phyloP scores from a whole-genome alignment of 2,329 filamentous ascomycete genomes.

The Chaetomium olivaceum region DNA sequence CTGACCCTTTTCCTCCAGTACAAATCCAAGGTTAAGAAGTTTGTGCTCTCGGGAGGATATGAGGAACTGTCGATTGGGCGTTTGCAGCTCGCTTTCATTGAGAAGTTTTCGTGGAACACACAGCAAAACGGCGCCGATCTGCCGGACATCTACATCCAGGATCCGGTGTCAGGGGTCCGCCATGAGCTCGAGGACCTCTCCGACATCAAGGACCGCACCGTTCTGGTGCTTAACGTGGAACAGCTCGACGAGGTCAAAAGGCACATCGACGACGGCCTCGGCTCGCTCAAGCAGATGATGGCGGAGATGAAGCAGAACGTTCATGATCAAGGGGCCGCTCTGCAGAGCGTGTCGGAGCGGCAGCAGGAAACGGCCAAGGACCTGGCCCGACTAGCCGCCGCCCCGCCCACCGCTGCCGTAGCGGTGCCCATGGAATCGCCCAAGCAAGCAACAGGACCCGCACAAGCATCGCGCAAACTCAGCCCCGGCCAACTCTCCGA shows the following conservation, averaged over 20 bases:
- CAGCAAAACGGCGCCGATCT: conserved; percentile 90
- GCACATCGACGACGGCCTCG: conserved; percentile 90
- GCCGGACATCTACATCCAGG: conserved; percentile 97
- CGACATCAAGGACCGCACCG: conserved; percentile 92
- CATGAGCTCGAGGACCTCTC: conserved; percentile 92
- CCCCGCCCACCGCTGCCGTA: conserved; percentile 42
- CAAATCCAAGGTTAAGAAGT: conserved; percentile 96
- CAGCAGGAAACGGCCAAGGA: conserved; percentile 90
- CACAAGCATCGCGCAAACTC: conserved; percentile 41
- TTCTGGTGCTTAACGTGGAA: conserved; percentile 93
- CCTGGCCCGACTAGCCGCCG: conserved; percentile 62
- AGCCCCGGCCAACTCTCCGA: conserved; percentile 69
- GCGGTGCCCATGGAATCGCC: conserved; percentile 52
- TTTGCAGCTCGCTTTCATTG: conserved; percentile 93
- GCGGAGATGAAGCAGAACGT: conserved; percentile 82
- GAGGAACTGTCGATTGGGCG: conserved; percentile 83
- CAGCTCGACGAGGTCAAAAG: conserved; percentile 92
- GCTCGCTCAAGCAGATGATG: conserved; percentile 76
- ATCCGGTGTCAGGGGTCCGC: conserved; percentile 90
- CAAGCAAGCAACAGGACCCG: conserved; percentile 35
- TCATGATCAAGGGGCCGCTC: conserved; percentile 76
- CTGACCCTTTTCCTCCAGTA: conserved; percentile 94
- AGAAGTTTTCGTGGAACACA: conserved; percentile 99
- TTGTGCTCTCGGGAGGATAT: conserved; percentile 80
- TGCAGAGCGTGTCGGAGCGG: conserved; percentile 85